Conservation (phyloP, 1,284 basidiomycete species). For the Leccinum pachyderme region DNA sequence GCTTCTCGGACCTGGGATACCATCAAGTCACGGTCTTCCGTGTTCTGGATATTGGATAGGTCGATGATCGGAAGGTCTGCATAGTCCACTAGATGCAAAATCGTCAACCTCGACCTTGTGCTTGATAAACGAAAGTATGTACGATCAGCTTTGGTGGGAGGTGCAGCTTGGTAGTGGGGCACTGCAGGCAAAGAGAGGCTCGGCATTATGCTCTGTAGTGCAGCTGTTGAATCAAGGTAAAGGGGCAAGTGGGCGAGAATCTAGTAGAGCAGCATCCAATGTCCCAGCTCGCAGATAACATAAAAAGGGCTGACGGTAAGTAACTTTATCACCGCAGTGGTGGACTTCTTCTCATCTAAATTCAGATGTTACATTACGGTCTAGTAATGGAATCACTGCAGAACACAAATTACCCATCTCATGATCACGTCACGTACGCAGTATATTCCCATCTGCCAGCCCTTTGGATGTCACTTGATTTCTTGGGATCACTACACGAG, state of each 20-base stretch:
- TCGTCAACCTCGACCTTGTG: neutral
- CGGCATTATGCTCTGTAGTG: conserved; percentile 11
- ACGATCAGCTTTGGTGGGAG: conserved; percentile 22
- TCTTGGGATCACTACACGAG: neutral
- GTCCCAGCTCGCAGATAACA: neutral
- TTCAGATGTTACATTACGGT: neutral
- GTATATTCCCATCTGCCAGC: neutral
- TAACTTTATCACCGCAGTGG: neutral
- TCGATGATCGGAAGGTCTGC: conserved; percentile 67
- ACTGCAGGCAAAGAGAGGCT: conserved; percentile 17
- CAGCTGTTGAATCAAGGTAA: neutral
- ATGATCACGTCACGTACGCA: neutral
- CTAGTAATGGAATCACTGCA: neutral
- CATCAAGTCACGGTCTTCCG: conserved; percentile 38
- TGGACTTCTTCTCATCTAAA: neutral
- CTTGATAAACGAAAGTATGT: conserved; percentile 6
- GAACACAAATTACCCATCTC: neutral
- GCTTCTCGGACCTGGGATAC: conserved; percentile 53
- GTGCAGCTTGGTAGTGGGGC: conserved; percentile 25
- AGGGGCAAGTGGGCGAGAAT: neutral
- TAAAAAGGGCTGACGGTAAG: neutral
- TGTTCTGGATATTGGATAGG: conserved; percentile 49
- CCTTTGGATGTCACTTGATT: neutral
- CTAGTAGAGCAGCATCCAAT: neutral
- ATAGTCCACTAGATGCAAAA: conserved; percentile 51